Conservation (phyloP, 2,329 filamentous ascomycete species). For the Trichoderma lentiforme region DNA sequence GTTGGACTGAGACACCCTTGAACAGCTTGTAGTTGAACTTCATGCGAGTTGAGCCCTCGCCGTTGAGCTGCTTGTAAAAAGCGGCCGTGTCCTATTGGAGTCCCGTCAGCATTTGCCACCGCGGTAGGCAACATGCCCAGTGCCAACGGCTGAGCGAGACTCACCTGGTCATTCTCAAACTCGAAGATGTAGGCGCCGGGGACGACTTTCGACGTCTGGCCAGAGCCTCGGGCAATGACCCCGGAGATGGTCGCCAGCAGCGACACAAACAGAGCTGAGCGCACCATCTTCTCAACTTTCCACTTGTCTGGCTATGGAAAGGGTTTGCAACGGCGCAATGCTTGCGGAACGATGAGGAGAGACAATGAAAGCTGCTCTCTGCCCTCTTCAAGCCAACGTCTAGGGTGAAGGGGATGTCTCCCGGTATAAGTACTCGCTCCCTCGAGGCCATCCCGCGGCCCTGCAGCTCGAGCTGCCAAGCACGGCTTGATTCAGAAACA, state of each 20-base stretch:
- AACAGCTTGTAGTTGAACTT: constrained; percentile 50
- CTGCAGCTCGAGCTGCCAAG: constrained; percentile 6
- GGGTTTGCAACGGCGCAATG: background rate
- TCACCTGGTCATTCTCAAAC: constrained; percentile 48
- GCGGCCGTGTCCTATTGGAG: constrained; percentile 5
- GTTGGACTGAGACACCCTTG: constrained; percentile 52
- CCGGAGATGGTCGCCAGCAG: constrained; percentile 25
- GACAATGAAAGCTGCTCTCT: constrained; percentile 11
- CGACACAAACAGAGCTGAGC: constrained; percentile 17
- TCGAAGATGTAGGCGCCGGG: constrained; percentile 53
- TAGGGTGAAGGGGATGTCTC: background rate
- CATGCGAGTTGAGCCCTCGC: constrained; percentile 41
- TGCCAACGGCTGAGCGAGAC: constrained; percentile 1
- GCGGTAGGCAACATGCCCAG: background rate
- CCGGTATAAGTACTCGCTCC: background rate
- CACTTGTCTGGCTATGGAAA: background rate
- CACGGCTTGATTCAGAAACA: background rate
- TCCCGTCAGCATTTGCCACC: constrained; percentile 1
- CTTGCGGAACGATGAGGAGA: background rate
- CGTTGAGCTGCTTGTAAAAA: constrained; percentile 5
- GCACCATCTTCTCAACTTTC: constrained; percentile 15
- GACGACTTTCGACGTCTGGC: constrained; percentile 28
- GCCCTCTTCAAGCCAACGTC: background rate
- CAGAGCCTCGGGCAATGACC: constrained; percentile 26
- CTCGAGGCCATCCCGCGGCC: background rate